Conservation (phyloP, 192 early-diverging fungal genomes). For the Coemansia reversa region DNA sequence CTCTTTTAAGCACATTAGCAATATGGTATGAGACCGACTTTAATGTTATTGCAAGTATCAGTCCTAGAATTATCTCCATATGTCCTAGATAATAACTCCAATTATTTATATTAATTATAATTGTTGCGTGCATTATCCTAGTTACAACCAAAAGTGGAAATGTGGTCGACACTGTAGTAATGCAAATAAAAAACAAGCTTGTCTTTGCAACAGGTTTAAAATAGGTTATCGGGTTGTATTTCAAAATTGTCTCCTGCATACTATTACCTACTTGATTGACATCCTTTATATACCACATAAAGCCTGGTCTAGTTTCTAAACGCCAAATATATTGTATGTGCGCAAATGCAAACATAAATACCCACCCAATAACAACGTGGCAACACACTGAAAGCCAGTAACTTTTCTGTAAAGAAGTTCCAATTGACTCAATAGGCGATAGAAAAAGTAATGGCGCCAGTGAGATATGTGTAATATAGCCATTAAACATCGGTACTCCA, state of each 20-base stretch:
- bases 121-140: not conserved
- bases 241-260: not conserved
- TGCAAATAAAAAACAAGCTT: not conserved
- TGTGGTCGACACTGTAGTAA: not conserved
- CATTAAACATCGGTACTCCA: not conserved
- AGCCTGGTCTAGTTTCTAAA: not conserved
- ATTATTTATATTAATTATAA: not conserved
- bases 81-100: not conserved
- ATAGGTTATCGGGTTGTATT: not conserved
- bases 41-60: not conserved
- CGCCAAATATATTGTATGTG: not conserved
- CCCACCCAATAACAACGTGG: not conserved
- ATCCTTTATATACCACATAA: constrained; percentile 11
- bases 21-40: not conserved
- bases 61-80: not conserved
- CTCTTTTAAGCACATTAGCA: not conserved
- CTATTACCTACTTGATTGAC: not conserved
- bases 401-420: not conserved
- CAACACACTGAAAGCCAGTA: not conserved
- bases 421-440: not conserved
- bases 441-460: not conserved
- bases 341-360: not conserved
- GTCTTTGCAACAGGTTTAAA: not conserved
- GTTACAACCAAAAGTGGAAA: not conserved
- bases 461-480: not conserved